Conservation (phyloP, 495 filamentous ascomycete genomes). For the Terfezia boudieri region DNA sequence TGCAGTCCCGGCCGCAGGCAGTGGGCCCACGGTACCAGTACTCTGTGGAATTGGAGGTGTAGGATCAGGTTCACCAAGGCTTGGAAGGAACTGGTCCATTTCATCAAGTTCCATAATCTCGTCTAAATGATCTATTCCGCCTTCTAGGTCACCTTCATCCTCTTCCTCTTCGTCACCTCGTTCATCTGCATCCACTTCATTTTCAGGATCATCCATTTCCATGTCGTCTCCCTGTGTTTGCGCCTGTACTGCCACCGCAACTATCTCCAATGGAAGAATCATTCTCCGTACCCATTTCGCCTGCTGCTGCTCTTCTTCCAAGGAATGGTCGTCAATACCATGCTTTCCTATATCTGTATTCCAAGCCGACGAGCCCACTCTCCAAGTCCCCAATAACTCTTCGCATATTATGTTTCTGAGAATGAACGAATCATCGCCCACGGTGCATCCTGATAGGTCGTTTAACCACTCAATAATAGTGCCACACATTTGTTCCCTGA, state of each 20-base stretch:
- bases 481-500: constrained; percentile 92
- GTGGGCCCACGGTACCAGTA: constrained; percentile 15
- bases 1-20: background rate
- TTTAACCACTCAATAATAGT: constrained; percentile 94
- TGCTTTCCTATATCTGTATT: constrained; percentile 65
- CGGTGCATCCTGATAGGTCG: constrained; percentile 77
- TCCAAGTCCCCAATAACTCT: constrained; percentile 71
- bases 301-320: constrained; percentile 18
- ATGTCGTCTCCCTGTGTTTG: background rate
- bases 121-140: background rate
- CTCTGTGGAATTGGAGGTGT: constrained; percentile 24
- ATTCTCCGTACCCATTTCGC: constrained; percentile 7
- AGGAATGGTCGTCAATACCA: constrained; percentile 77
- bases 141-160: constrained; percentile 1
- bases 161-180: background rate
- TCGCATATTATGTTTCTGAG: constrained; percentile 66
- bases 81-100: background rate
- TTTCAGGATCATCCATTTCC: constrained; percentile 2
- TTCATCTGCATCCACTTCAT: background rate
- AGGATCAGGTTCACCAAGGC: constrained; percentile 2
- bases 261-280: constrained; percentile 18
- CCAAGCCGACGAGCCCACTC: constrained; percentile 58
- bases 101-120: background rate
- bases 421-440: constrained; percentile 57
- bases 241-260: constrained; percentile 1